These are phyloP conservation scores for Penicillium egyptiacum DNA, from an alignment of 495 filamentous ascomycete species.

Conservation along the genomic window DNA sequence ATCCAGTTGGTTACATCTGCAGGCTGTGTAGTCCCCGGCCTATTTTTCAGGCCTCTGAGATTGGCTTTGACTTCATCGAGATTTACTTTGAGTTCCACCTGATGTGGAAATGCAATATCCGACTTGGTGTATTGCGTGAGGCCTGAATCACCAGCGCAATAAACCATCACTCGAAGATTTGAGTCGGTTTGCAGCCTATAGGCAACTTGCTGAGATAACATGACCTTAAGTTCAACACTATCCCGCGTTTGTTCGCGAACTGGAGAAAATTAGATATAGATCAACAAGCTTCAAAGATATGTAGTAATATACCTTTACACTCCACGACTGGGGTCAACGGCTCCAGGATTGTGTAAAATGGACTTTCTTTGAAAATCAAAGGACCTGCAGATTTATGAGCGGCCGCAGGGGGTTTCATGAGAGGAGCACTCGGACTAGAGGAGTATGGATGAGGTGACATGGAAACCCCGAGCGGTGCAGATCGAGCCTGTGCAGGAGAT, in stretches of 20 bases:
- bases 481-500: slow-evolving; percentile 31
- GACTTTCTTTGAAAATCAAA: slow-evolving; percentile 68
- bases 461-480: slow-evolving; percentile 25
- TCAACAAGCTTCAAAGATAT: neutral
- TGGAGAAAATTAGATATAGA: slow-evolving; percentile 25
- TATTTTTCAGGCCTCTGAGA: slow-evolving; percentile 89
- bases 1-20: slow-evolving; percentile 82
- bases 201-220: slow-evolving; percentile 47
- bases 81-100: slow-evolving; percentile 90
- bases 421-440: slow-evolving; percentile 27
- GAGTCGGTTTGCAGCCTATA: slow-evolving; percentile 52
- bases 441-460: slow-evolving; percentile 39
- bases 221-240: slow-evolving; percentile 54
- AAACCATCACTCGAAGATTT: slow-evolving; percentile 70
- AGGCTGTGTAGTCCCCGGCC: slow-evolving; percentile 87
- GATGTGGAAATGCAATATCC: slow-evolving; percentile 86
- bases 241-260: slow-evolving; percentile 55
- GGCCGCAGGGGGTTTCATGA: neutral
- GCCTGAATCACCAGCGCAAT: slow-evolving; percentile 64
- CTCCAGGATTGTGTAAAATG: slow-evolving; percentile 67
- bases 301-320: slow-evolving; percentile 61
- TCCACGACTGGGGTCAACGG: slow-evolving; percentile 60
- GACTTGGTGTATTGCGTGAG: slow-evolving; percentile 55
- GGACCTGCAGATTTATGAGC: slow-evolving; percentile 34
- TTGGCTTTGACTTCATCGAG: slow-evolving; percentile 84